A percentile compares a stretch with the other conserved stretches of the same genome.
Evolutionary conservation across 441 rosid genomes (phyloP).

Genomic region (Melastoma candidum): DNA sequence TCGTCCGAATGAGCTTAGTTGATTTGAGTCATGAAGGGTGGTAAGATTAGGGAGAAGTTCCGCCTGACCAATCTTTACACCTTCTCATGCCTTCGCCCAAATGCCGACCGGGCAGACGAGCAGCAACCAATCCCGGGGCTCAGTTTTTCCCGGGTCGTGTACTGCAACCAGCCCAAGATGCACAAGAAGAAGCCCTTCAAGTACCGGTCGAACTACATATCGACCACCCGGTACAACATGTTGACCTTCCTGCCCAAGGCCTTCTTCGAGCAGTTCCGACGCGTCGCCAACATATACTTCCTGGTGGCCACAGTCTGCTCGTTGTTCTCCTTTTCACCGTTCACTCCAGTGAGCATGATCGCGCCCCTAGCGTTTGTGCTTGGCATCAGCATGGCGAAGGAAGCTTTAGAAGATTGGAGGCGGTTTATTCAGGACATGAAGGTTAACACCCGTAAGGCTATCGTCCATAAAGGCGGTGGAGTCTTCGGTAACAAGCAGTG

Average conservation of each 20-base stretch:
- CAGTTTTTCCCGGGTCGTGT: constrained; percentile 58
- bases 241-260: constrained; percentile 82
- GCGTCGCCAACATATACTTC: constrained; percentile 94
- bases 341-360: constrained; percentile 85
- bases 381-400: constrained; percentile 92
- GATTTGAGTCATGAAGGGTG: constrained; percentile 34
- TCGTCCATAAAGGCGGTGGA: constrained; percentile 57
- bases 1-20: too few species aligned
- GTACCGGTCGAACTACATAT: constrained; percentile 68
- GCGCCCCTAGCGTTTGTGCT: constrained; percentile 86
- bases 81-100: constrained; percentile 67
- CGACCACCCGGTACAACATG: constrained; percentile 80
- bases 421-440: constrained; percentile 91
- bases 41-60: constrained; percentile 67
- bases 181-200: constrained; percentile 73
- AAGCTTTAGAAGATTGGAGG: constrained; percentile 91
- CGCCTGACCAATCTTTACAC: constrained; percentile 73
- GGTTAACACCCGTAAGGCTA: constrained; percentile 65
- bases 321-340: constrained; percentile 73
- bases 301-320: constrained; percentile 83
- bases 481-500: constrained; percentile 52
- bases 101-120: constrained; percentile 31
- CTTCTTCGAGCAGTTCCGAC: constrained; percentile 84
- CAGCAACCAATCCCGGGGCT: constrained; percentile 62
- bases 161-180: constrained; percentile 68